Evolutionary conservation across 257 asterid genomes (phyloP).

Genomic region (Solanum dulcamara): DNA sequence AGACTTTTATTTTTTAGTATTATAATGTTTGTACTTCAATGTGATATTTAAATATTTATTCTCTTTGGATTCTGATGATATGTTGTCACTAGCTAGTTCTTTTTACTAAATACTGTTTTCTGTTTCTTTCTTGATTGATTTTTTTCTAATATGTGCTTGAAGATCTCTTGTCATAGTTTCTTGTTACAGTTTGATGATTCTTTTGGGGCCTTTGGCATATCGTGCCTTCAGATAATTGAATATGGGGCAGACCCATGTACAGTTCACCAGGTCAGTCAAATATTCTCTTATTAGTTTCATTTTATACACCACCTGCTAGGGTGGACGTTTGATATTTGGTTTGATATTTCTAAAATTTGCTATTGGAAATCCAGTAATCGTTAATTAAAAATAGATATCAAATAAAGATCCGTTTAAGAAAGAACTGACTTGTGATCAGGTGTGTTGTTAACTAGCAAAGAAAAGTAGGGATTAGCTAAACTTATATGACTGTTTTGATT

Average conservation of each 20-base stretch:
- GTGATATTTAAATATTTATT: not conserved
- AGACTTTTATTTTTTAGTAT: not conserved
- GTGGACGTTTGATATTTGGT: not conserved
- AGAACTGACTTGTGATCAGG: too few relatives aligned
- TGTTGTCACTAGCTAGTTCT: too few relatives aligned
- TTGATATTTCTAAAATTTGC: not conserved
- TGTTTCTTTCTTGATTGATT: not conserved
- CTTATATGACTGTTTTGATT: not conserved
- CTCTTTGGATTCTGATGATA: not conserved
- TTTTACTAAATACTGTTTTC: not conserved
- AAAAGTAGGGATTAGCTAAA: too few relatives aligned
- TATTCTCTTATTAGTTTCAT: not conserved
- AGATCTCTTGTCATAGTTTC: not conserved
- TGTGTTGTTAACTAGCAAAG: too few relatives aligned
- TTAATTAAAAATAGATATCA: too few relatives aligned
- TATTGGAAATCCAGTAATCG: not conserved
- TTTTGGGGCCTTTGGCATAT: not conserved
- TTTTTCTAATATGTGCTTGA: not conserved
- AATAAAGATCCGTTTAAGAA: too few relatives aligned
- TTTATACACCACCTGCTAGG: too few relatives aligned
- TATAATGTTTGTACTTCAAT: not conserved
- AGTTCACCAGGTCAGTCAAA: not conserved
- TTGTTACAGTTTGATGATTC: not conserved
- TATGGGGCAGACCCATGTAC: not conserved
- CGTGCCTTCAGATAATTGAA: not conserved